Evolutionary conservation across 257 asterid species (phyloP).

Genomic region (Capsicum rhomboideum): DNA sequence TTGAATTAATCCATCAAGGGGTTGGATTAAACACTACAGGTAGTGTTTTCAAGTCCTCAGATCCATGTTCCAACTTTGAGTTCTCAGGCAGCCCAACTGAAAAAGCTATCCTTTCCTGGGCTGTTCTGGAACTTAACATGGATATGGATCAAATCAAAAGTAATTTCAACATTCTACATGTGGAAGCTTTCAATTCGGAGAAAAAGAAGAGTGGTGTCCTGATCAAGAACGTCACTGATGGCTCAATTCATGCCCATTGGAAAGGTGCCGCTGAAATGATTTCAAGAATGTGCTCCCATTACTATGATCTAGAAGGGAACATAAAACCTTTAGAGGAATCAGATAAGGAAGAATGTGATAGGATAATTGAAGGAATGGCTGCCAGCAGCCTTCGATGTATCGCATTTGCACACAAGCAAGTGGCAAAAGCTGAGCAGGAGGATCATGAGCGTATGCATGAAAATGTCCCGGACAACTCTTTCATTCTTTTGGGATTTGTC

Average conservation of each 20-base stretch:
- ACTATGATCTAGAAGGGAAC: conserved; percentile 36
- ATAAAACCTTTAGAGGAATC: conserved; percentile 10
- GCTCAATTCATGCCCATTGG: conserved; percentile 43
- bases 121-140: conserved; percentile 38
- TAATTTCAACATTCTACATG: conserved; percentile 23
- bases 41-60: conserved; percentile 10
- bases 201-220: conserved; percentile 67
- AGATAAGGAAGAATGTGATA: conserved; percentile 17
- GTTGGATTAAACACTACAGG: conserved; percentile 45
- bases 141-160: conserved; percentile 39
- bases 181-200: conserved; percentile 67
- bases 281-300: conserved; percentile 40
- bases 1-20: conserved; percentile 28
- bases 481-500: conserved; percentile 40
- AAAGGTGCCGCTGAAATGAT: conserved; percentile 84
- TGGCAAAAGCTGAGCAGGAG: not conserved
- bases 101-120: conserved; percentile 75
- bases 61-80: conserved; percentile 15
- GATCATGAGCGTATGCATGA: not conserved
- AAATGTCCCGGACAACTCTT: conserved; percentile 21
- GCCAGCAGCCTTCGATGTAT: conserved; percentile 63
- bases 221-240: conserved; percentile 26
- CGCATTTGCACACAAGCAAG: conserved; percentile 52
- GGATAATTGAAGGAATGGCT: conserved; percentile 56
- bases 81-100: conserved; percentile 82